Base-by-base conservation (phyloP, 371 early-diverging fungal genomes). In the Umbelopsis sp. region DNA sequence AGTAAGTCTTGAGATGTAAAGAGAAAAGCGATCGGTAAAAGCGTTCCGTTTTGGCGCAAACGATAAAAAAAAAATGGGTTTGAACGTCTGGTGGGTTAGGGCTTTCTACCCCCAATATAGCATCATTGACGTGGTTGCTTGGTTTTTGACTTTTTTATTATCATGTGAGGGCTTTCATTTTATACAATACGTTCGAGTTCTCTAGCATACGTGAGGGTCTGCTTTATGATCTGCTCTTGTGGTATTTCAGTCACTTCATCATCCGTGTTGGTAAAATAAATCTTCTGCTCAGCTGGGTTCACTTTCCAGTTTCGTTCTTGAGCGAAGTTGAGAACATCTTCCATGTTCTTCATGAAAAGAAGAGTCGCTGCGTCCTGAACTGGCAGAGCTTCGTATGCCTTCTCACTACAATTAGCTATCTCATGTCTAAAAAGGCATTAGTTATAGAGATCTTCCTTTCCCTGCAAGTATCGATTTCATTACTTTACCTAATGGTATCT, bases 141-240 rank as follows among this genome's bases (percentile, higher is more conserved):
- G 57, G 18, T 18, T 35, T 57, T 57, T 57, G 29, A 57, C 35
- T 35, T 35, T 57, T 57, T 57, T 57, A 57, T 57, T 57, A 29
- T 57, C 57, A 29, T 35, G 9, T 16, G 29, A 38, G 12, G 29
- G n/a, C 20, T 20, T 16, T 22, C 63, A 11, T 44, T 75, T 85
- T 91, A 97, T 57, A 97, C 97, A 84, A 98, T 98, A 69, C 95
- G 92, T 79, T 98, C 99, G 71, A 98, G 86, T 83, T 98, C 99
- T 70, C 88, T 83, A 35, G 99, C 98, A 79, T 97, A 98, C 22
- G 85, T 75, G 75, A 97, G 81, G 20, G 92, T 87, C 77, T 96
- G 91, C 65, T 89, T 81, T 72, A 97, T 93, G 65, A 96, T 91
- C 69, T 86, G 87, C 63, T 90, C 89, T 37, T 94, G 86, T 46